Conservation (phyloP, 192 early-diverging fungal species). For the Borealophlyctis nickersoniae region DNA sequence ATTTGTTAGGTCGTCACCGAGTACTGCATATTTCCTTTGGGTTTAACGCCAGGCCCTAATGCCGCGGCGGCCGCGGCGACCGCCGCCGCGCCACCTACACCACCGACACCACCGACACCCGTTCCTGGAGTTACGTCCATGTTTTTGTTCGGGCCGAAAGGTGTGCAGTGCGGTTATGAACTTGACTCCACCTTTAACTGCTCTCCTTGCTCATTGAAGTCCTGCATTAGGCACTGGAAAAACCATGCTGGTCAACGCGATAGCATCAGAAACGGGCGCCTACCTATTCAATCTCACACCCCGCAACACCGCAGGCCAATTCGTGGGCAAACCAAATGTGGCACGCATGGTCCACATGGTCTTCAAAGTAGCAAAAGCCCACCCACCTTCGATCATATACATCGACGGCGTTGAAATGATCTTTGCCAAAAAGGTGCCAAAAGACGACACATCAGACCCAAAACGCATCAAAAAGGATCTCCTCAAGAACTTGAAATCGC, state of each 20-base stretch:
- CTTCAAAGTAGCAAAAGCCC: constrained; percentile 61
- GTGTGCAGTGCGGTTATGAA: constrained; percentile 14
- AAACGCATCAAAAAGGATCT: constrained; percentile 64
- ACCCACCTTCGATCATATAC: constrained; percentile 54
- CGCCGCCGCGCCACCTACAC: too few relatives aligned
- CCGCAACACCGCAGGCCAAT: constrained; percentile 57
- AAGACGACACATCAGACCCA: constrained; percentile 60
- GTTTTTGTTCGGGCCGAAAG: constrained; percentile 50
- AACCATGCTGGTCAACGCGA: constrained; percentile 51
- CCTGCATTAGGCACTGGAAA: constrained; percentile 48
- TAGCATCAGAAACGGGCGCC: constrained; percentile 55
- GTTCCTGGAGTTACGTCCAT: constrained; percentile 42
- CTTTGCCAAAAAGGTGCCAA: constrained; percentile 64
- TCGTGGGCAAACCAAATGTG: constrained; percentile 48
- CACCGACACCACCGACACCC: too few relatives aligned
- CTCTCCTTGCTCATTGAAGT: background rate
- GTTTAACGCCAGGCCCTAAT: constrained; percentile 31
- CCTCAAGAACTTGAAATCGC: constrained; percentile 49
- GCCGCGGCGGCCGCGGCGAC: too few relatives aligned
- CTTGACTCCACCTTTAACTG: constrained; percentile 7
- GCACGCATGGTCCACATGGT: constrained; percentile 64
- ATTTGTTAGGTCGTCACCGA: constrained; percentile 51
- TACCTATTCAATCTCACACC: constrained; percentile 56
- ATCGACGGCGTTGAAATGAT: constrained; percentile 60
- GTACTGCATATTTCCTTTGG: constrained; percentile 55